Percentiles rank a stretch among this genome's conserved stretches.
Evolutionary conservation across 805 yeast species (phyloP).

Genomic region (Candida coquimbonensis): DNA sequence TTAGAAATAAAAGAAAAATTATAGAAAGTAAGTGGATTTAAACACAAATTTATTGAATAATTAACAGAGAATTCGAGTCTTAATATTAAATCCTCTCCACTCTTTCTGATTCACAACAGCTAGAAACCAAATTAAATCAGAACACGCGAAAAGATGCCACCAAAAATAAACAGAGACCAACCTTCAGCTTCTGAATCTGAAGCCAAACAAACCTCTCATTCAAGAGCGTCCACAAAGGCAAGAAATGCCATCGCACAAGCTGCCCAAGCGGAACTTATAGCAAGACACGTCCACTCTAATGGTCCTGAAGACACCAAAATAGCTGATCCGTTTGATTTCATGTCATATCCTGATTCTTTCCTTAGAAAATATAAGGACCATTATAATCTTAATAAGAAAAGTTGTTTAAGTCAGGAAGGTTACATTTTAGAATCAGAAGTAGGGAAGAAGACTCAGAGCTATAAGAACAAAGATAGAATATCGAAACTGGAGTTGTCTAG

Average conservation of each 20-base stretch:
- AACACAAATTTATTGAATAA: too few species aligned
- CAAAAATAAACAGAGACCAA: slow-evolving; percentile 20
- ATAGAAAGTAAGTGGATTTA: too few species aligned
- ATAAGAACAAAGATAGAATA: slow-evolving; percentile 36
- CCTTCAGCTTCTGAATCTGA: slow-evolving; percentile 22
- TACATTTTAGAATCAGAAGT: slow-evolving; percentile 61
- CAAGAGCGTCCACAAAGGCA: slow-evolving; percentile 49
- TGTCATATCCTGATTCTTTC: slow-evolving; percentile 50
- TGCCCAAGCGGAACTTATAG: slow-evolving; percentile 59
- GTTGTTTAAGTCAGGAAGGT: slow-evolving; percentile 61
- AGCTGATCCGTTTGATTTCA: slow-evolving; percentile 63
- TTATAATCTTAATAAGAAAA: slow-evolving; percentile 50
- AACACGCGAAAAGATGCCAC: slow-evolving; percentile 16
- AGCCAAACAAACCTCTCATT: slow-evolving; percentile 7
- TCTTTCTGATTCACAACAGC: too few species aligned
- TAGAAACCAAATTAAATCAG: too few species aligned
- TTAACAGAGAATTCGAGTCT: too few species aligned
- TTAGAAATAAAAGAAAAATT: neutral
- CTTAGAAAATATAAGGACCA: slow-evolving; percentile 62
- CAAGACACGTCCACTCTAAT: slow-evolving; percentile 66
- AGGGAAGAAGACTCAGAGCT: slow-evolving; percentile 60
- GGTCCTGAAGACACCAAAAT: slow-evolving; percentile 55
- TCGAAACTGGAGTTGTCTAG: slow-evolving; percentile 54
- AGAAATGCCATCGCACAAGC: slow-evolving; percentile 57
- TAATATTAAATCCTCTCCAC: neutral